Conservation (phyloP, 2,329 filamentous ascomycete genomes). For the Fusarium piperis region DNA sequence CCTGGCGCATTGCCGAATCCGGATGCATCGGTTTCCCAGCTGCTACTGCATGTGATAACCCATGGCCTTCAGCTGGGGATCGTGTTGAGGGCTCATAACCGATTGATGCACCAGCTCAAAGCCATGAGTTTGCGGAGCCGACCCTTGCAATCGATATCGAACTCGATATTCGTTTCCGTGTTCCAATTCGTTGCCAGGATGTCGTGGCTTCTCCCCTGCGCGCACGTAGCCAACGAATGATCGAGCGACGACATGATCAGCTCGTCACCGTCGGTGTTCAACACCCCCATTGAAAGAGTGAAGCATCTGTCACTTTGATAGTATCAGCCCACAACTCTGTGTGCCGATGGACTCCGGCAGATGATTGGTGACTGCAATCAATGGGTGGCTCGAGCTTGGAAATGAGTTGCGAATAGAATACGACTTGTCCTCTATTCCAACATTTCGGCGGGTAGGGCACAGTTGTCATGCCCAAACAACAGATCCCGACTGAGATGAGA, state of each 20-base stretch:
- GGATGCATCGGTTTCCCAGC: background rate
- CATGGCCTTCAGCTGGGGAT: background rate
- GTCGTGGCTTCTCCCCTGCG: background rate
- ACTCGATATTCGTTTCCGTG: background rate
- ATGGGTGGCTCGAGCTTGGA: background rate
- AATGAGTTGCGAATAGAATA: background rate
- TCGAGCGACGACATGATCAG: background rate
- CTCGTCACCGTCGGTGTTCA: background rate
- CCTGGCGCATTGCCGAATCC: background rate
- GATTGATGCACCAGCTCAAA: background rate
- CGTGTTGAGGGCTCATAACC: background rate
- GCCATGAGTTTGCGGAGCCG: background rate
- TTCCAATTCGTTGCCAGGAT: background rate
- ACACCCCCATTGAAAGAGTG: background rate
- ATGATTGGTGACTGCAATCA: background rate
- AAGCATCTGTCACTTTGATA: background rate
- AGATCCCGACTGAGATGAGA: slow-evolving; percentile 6
- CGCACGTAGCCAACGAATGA: background rate
- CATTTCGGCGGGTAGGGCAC: background rate
- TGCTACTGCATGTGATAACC: slow-evolving; percentile 23
- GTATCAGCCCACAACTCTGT: background rate
- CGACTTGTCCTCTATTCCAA: background rate
- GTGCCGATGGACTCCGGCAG: background rate
- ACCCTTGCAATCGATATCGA: background rate
- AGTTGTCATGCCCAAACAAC: background rate